phyloP scores from a whole-genome alignment of 768 basidiomycete species.

The Leccinum uliginosum region DNA sequence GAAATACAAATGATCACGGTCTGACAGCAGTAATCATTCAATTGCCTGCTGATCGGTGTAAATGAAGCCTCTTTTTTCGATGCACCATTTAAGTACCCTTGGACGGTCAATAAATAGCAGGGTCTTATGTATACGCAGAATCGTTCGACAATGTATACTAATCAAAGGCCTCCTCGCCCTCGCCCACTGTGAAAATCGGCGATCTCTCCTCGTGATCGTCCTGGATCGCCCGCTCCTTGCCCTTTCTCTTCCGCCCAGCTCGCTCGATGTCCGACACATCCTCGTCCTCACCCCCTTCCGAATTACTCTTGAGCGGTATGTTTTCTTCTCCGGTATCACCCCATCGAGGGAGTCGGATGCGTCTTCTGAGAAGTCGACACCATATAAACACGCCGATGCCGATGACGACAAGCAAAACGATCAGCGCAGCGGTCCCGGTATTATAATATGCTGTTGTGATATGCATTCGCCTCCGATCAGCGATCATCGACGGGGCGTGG shows the following conservation, averaged over 20 bases:
- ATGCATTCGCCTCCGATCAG: not conserved
- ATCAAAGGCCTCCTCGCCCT: conserved; percentile 41
- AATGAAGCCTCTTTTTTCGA: not conserved
- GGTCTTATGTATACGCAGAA: not conserved
- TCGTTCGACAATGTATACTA: conserved; percentile 6
- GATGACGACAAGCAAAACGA: conserved; percentile 67
- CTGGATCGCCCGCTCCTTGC: conserved; percentile 43
- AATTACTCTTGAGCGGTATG: conserved; percentile 55
- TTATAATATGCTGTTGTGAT: conserved; percentile 79
- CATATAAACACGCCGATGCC: conserved; percentile 75
- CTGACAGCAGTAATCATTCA: not conserved
- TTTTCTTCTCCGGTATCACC: conserved; percentile 49
- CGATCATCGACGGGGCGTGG: not conserved
- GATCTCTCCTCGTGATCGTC: conserved; percentile 28
- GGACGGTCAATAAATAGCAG: not conserved
- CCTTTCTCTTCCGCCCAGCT: conserved; percentile 36
- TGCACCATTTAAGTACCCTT: not conserved
- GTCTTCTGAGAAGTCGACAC: conserved; percentile 46
- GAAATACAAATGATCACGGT: conserved; percentile 42
- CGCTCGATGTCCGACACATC: conserved; percentile 44
- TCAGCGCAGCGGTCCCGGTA: conserved; percentile 81
- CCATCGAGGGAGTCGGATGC: conserved; percentile 22
- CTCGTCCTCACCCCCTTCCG: conserved; percentile 33
- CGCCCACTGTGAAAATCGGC: conserved; percentile 55
- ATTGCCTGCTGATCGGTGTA: not conserved